Evolutionary conservation across 1,284 basidiomycete species (phyloP).

Genomic region (Flammula alnicola): DNA sequence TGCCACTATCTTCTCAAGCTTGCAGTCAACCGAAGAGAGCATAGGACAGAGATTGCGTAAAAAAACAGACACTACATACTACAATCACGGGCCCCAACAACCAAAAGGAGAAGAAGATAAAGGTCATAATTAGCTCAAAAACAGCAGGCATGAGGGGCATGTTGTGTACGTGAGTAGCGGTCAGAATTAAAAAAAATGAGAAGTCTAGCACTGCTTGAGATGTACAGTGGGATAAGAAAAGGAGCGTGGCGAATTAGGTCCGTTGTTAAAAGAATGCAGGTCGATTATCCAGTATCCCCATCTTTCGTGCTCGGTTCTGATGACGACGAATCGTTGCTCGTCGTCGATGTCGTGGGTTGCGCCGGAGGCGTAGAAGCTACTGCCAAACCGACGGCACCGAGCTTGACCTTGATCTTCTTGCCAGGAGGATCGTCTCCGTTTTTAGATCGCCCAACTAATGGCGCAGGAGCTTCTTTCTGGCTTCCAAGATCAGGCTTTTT

Average conservation of each 20-base stretch:
- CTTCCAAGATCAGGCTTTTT: slow-evolving; percentile 57
- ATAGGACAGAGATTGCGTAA: neutral
- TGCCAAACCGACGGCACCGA: slow-evolving; percentile 53
- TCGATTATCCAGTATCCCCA: slow-evolving; percentile 69
- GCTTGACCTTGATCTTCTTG: slow-evolving; percentile 79
- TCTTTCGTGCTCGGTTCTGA: slow-evolving; percentile 75
- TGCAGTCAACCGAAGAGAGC: too few species aligned
- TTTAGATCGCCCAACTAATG: slow-evolving; percentile 41
- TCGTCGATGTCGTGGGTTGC: slow-evolving; percentile 17
- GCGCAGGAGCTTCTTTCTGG: slow-evolving; percentile 39
- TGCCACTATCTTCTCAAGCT: too few species aligned
- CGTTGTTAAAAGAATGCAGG: slow-evolving; percentile 7
- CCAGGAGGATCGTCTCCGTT: slow-evolving; percentile 61
- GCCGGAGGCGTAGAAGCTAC: slow-evolving; percentile 33
- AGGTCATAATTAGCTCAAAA: slow-evolving; percentile 24
- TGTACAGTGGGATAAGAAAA: slow-evolving; percentile 18
- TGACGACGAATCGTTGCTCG: slow-evolving; percentile 35
- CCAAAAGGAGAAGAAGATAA: slow-evolving; percentile 12
- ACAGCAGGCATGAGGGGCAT: slow-evolving; percentile 10
- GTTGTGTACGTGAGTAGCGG: slow-evolving; percentile 10
- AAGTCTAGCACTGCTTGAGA: slow-evolving; percentile 19
- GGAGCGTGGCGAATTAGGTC: slow-evolving; percentile 17
- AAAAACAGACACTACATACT: slow-evolving; percentile 12
- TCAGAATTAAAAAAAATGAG: slow-evolving; percentile 2
- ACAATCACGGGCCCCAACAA: slow-evolving; percentile 16